phyloP scores from a whole-genome alignment of 108 stramenopile genomes.

The Nitzschia sp. region DNA sequence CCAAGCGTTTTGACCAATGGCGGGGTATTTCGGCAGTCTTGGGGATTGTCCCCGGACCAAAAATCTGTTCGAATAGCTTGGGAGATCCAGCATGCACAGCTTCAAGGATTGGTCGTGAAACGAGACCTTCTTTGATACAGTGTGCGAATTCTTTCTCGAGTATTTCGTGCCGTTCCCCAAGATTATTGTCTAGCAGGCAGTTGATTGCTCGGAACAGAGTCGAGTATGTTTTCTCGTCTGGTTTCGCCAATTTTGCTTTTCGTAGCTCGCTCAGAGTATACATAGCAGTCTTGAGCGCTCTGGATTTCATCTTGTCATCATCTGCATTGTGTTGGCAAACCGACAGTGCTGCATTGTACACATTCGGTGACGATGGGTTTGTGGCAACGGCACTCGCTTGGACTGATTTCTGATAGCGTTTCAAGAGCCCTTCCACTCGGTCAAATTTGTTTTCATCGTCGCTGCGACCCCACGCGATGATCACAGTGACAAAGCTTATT shows the following conservation, averaged over 20 bases:
- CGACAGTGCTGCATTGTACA: conserved; percentile 39
- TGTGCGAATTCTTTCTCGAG: conserved; percentile 31
- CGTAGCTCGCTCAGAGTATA: conserved; percentile 16
- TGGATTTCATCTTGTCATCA: neutral
- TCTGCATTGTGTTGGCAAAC: conserved; percentile 37
- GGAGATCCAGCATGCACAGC: conserved; percentile 1
- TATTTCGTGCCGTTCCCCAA: neutral
- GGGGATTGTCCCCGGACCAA: neutral
- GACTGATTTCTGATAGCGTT: neutral
- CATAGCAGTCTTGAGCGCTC: neutral
- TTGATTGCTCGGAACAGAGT: conserved; percentile 20
- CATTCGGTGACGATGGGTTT: neutral
- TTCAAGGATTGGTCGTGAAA: conserved; percentile 14
- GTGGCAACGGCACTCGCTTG: neutral
- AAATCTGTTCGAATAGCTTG: neutral
- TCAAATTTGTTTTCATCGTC: conserved; percentile 19
- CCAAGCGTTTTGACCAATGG: conserved; percentile 8
- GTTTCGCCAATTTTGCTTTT: neutral
- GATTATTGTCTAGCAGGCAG: neutral
- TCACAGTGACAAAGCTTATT: conserved; percentile 29
- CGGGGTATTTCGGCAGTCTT: neutral
- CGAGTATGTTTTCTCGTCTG: conserved; percentile 29
- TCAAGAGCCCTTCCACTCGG: conserved; percentile 18
- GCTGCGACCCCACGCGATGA: conserved; percentile 42
- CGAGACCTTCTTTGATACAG: conserved; percentile 25